Evolutionary conservation across 2,329 filamentous ascomycete genomes (phyloP).

Genomic region (Penicillium sp.): DNA sequence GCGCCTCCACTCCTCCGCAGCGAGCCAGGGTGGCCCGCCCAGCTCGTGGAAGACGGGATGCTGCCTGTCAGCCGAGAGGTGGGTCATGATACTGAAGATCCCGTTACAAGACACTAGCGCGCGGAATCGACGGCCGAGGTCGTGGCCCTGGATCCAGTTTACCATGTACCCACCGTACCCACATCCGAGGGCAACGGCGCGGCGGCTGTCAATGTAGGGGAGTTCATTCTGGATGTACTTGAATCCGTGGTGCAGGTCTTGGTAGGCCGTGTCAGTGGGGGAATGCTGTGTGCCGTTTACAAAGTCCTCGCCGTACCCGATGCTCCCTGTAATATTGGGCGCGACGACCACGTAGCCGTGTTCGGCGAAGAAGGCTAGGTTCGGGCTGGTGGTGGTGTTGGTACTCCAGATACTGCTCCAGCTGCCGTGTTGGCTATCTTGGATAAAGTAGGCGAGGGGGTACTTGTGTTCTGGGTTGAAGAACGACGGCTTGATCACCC

Average conservation of each 20-base stretch:
- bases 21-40: not conserved
- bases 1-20: not conserved
- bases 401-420: not conserved
- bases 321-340: slow-evolving; percentile 2
- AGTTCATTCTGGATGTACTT: slow-evolving; percentile 4
- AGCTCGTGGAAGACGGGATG: not conserved
- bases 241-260: slow-evolving; percentile 1
- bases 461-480: slow-evolving; percentile 6
- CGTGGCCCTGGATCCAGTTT: slow-evolving; percentile 9
- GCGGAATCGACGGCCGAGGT: not conserved
- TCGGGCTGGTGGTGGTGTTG: not conserved
- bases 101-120: slow-evolving; percentile 2
- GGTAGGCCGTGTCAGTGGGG: not conserved
- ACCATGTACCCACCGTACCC: slow-evolving; percentile 4
- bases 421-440: not conserved
- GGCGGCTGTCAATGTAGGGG: slow-evolving; percentile 1
- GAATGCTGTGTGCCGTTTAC: not conserved
- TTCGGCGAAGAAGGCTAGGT: not conserved
- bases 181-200: not conserved
- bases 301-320: slow-evolving; percentile 4
- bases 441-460: slow-evolving; percentile 6
- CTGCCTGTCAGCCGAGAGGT: not conserved
- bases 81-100: slow-evolving; percentile 4
- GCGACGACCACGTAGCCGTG: slow-evolving; percentile 10
- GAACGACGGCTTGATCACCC: slow-evolving; percentile 3